phyloP scores from a whole-genome alignment of 2,329 filamentous ascomycete genomes.

The Dryadomyces sulphureus region DNA sequence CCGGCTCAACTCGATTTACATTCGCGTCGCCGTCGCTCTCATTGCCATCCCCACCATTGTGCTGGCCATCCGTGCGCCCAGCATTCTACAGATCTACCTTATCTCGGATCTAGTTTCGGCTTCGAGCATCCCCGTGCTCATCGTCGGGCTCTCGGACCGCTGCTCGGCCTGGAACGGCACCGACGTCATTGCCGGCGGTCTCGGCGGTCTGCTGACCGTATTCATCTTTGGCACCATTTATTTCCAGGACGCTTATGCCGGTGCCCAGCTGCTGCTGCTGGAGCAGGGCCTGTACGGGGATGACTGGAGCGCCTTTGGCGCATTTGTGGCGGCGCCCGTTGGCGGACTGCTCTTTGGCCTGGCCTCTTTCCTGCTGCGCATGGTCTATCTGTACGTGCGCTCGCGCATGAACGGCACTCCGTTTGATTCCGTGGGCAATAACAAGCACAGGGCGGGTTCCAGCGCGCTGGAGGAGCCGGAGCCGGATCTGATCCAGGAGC shows the following conservation, averaged over 20 bases:
- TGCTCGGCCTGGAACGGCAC: slow-evolving; percentile 66
- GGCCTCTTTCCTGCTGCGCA: slow-evolving; percentile 43
- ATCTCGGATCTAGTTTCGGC: slow-evolving; percentile 70
- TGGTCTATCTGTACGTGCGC: slow-evolving; percentile 40
- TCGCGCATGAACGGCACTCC: slow-evolving; percentile 43
- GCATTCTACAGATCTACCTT: slow-evolving; percentile 67
- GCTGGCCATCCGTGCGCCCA: slow-evolving; percentile 58
- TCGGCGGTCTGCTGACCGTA: slow-evolving; percentile 64
- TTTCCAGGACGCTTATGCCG: slow-evolving; percentile 50
- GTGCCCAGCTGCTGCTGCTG: slow-evolving; percentile 54
- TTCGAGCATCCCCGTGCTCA: slow-evolving; percentile 57
- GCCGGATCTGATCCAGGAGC: not conserved
- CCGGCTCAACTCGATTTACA: slow-evolving; percentile 59
- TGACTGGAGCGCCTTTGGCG: slow-evolving; percentile 73
- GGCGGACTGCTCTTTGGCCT: slow-evolving; percentile 61
- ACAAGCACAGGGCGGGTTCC: not conserved
- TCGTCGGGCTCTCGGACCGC: slow-evolving; percentile 53
- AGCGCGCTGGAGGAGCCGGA: not conserved
- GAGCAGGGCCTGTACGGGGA: slow-evolving; percentile 59
- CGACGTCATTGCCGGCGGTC: slow-evolving; percentile 63
- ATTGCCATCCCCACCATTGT: slow-evolving; percentile 62
- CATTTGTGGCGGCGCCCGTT: slow-evolving; percentile 66
- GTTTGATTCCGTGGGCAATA: slow-evolving; percentile 50
- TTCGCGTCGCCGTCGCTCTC: slow-evolving; percentile 53
- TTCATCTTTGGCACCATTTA: slow-evolving; percentile 73